These are phyloP conservation scores for Phytophthora chlamydospora DNA, from an alignment of 352 stramenopile genomes.

Conservation along the genomic window DNA sequence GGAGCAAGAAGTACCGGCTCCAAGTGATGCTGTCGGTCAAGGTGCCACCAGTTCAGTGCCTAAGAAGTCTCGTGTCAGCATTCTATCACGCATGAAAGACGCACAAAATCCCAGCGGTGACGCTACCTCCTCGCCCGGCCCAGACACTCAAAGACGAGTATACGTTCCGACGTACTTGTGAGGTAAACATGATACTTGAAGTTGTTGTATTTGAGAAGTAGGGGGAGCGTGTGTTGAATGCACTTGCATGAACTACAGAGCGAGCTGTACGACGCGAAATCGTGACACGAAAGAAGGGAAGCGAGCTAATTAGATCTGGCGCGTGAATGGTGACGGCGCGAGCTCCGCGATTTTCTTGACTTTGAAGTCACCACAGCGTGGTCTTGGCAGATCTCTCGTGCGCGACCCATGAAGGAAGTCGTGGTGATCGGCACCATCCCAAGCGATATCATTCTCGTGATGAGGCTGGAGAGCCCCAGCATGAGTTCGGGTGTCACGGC, in stretches of 20 bases:
- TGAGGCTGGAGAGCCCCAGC: slow-evolving; percentile 66
- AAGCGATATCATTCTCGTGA: slow-evolving; percentile 71
- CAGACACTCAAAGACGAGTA: slow-evolving; percentile 17
- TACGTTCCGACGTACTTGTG: slow-evolving; percentile 37
- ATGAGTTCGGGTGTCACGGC: slow-evolving; percentile 52
- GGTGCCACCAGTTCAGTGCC: neutral
- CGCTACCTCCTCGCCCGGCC: neutral
- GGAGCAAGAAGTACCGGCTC: slow-evolving; percentile 13
- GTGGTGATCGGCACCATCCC: slow-evolving; percentile 81
- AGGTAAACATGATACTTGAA: neutral
- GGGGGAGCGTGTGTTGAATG: neutral
- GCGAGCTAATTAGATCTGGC: slow-evolving; percentile 34
- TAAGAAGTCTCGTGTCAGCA: slow-evolving; percentile 16
- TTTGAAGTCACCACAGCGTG: slow-evolving; percentile 7
- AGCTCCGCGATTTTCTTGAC: slow-evolving; percentile 24
- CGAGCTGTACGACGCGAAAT: neutral
- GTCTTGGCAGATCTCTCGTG: slow-evolving; percentile 41
- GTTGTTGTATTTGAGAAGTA: neutral
- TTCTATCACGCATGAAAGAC: slow-evolving; percentile 28
- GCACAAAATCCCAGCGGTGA: slow-evolving; percentile 6
- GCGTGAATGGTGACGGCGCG: slow-evolving; percentile 36
- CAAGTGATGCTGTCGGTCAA: neutral
- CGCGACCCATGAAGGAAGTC: slow-evolving; percentile 58
- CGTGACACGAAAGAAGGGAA: neutral
- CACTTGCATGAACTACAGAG: slow-evolving; percentile 13